phyloP scores from a whole-genome alignment of 2,329 filamentous ascomycete genomes.

The Acrocalymma vagum region DNA sequence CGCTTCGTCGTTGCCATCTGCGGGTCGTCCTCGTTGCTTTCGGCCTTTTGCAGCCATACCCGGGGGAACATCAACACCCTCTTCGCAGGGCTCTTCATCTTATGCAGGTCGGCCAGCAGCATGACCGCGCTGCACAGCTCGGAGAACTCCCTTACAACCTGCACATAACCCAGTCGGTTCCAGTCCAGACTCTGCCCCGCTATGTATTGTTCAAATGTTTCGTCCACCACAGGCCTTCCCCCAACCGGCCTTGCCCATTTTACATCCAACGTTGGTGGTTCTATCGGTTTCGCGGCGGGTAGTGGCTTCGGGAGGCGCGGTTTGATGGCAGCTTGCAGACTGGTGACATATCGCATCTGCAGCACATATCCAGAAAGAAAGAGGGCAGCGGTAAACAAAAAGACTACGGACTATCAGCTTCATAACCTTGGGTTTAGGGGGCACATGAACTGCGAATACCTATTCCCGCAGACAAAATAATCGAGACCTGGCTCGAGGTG shows the following conservation, averaged over 20 bases:
- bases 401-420: constrained; percentile 56
- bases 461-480: constrained; percentile 70
- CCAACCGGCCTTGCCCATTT: constrained; percentile 48
- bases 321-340: constrained; percentile 77
- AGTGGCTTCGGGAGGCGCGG: constrained; percentile 57
- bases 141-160: constrained; percentile 54
- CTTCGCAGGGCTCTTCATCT: constrained; percentile 55
- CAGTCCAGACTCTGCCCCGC: constrained; percentile 52
- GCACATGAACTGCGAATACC: constrained; percentile 55
- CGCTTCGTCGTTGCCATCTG: constrained; percentile 54
- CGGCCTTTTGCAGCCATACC: constrained; percentile 42
- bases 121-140: constrained; percentile 61
- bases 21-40: constrained; percentile 49
- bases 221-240: constrained; percentile 34
- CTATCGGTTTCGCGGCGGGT: constrained; percentile 39
- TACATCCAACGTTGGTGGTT: constrained; percentile 41
- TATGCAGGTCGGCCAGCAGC: constrained; percentile 57
- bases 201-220: constrained; percentile 40
- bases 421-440: not conserved
- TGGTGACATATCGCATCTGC: constrained; percentile 84
- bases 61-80: constrained; percentile 56
- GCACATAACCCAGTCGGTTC: constrained; percentile 57
- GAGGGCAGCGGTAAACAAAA: constrained; percentile 80
- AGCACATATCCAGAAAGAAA: constrained; percentile 89
- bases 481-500: constrained; percentile 74